Evolutionary conservation across 345 rosid species (phyloP), one percentile per base, ranked within the genome.

Genomic region (Eucalyptus sp.): DNA sequence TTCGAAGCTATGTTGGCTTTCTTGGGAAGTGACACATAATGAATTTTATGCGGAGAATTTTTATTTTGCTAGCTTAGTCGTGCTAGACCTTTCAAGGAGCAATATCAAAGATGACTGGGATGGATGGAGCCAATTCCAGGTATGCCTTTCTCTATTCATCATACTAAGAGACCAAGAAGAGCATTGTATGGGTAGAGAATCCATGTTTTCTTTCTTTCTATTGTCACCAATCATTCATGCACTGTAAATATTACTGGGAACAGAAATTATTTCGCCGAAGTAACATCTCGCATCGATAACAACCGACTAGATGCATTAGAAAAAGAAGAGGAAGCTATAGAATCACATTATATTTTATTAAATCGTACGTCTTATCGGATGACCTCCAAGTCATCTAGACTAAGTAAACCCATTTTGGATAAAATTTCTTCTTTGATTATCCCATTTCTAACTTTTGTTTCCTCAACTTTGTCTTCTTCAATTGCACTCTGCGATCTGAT

Each of bases 1-100:
- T 79, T 24, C 12, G 5, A 37, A 88, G 15, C 56, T 88, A 33
- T 27, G 13, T 43, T 88, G 89, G 89, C 33, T 88, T 52, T 88
- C 71, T 51, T 88, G 89, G 87, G 51, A 81, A 18, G 13, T 79
- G 50, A 17, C 50, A 16, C 12, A 14, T 52, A 18, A 11, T 13
- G 51, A 41, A n/a, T 56, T 88, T 15, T 31, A n/a, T 22, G 71
- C 20, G 44, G 10, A 7, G 13, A 56, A 54, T 44, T 56, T 88
- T 58, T 46, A 50, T 37, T 48, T n/a, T 50, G 37, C 48, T 3
- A 11, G 18, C 44, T 79, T 88, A 18, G 79, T 81, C 16, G 22
- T 88, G 14, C 56, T 88, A 11, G 79, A 88, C 86, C 44, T 88
- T 7, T 50, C 44, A 20, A 10, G 18, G 10, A 88, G 89, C 22